Evolutionary conservation across 768 basidiomycete genomes (phyloP), one percentile per base, ranked within the genome.

Genomic region (Boletus patriciae): DNA sequence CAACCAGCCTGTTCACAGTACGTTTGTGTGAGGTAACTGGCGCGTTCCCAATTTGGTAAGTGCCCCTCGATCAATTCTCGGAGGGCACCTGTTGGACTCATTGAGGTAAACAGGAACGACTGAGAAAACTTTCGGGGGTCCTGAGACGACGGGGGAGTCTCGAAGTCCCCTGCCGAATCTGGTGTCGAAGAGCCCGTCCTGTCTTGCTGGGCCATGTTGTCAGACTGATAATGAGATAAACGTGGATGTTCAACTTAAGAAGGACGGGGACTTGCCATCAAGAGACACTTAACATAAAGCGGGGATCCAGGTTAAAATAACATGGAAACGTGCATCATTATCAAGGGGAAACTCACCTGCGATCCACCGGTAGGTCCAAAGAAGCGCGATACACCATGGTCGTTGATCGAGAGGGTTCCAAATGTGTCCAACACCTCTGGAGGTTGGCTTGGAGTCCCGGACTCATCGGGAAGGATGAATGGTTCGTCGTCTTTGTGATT

Each of bases 321-420:
- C 18, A 49, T 33, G 41, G 50, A 47, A 64, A 52, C 46, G 29
- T 55, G 54, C 18, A 36, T 41, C 31, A 52, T 23, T 29, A 51
- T 51, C 50, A 57, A 46, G 4, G 33, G 19, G 38, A 50, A 51
- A 74, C 83, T 57, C 60, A 87, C 86, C 77, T 88, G 85, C 46
- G 81, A 78, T 33, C 86, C 86, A 15, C 84, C 87, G 1, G 85
- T 85, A 3, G 83, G 83, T 1, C 84, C 84, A 75, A 85, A 85
- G 66, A 85, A 86, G 52, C 80, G 73, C n/a, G 83, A 80, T 45
- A 81, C 78, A 0, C 83, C 84, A 60, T 82, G 77, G 63, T 85
- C 82, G 16, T 80, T 78, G 55, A 86, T 83, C 27, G 81, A 80
- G 50, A 86, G 70, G 18, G 83, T 86, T 43, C 84, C 84, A 60